Percentiles rank a stretch among this genome's conserved stretches.
Evolutionary conservation across 257 asterid species (phyloP).

Genomic region (Avicennia marina): DNA sequence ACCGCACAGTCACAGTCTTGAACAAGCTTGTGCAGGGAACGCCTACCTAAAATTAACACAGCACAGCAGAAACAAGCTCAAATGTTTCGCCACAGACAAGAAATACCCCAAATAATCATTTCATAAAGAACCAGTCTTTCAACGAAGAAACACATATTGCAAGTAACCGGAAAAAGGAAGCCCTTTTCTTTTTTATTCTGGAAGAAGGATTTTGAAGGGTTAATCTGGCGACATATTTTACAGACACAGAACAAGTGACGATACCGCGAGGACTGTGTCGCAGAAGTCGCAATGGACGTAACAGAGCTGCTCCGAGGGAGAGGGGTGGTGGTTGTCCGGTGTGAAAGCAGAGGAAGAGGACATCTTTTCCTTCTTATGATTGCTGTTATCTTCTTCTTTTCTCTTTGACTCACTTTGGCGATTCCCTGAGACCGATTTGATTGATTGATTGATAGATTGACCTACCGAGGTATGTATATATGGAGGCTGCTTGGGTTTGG

Average conservation of each 20-base stretch:
- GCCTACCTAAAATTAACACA: slow-evolving; percentile 46
- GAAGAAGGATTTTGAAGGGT: no score
- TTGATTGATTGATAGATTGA: slow-evolving; percentile 89
- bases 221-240: no score
- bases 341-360: slow-evolving; percentile 83
- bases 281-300: slow-evolving; percentile 93
- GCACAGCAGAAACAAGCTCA: neutral
- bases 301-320: slow-evolving; percentile 84
- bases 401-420: slow-evolving; percentile 1
- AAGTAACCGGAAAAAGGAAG: no score
- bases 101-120: no score
- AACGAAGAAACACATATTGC: neutral
- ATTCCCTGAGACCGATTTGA: slow-evolving; percentile 56
- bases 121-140: neutral
- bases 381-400: neutral
- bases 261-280: slow-evolving; percentile 95
- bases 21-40: slow-evolving; percentile 90
- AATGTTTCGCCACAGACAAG: neutral
- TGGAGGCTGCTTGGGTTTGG: slow-evolving; percentile 26
- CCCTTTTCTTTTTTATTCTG: no score
- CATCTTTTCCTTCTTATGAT: slow-evolving; percentile 32
- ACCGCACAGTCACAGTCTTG: slow-evolving; percentile 90
- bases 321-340: slow-evolving; percentile 75
- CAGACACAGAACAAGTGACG: no score
- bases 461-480: slow-evolving; percentile 51